Conservation (phyloP, 1,284 basidiomycete genomes). For the Trichosporon faecale region DNA sequence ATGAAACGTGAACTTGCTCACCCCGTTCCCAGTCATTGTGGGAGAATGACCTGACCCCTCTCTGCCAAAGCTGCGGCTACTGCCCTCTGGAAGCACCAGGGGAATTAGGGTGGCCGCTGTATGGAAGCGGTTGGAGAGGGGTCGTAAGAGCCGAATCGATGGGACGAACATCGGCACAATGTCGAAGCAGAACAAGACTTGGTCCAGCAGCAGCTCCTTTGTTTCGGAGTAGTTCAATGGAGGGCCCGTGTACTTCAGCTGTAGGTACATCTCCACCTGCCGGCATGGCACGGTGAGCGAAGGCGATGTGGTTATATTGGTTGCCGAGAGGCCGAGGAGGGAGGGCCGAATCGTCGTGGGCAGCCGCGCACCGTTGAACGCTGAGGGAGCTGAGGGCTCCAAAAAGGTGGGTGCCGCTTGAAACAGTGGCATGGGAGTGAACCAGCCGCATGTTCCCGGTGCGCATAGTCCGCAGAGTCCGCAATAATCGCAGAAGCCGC, state of each 20-base stretch:
- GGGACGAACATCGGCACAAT: background rate
- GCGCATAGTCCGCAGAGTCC: background rate
- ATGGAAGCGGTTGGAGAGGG: background rate
- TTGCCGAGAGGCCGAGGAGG: background rate
- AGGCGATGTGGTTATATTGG: too few species aligned
- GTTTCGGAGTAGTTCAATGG: background rate
- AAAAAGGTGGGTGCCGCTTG: background rate
- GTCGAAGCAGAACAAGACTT: background rate
- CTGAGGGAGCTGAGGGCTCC: too few species aligned
- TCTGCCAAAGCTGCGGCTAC: too few species aligned
- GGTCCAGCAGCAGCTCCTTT: background rate
- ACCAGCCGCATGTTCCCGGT: background rate
- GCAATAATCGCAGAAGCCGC: background rate
- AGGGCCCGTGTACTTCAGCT: background rate
- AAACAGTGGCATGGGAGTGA: background rate
- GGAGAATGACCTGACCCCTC: too few species aligned
- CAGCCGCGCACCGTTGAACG: too few species aligned
- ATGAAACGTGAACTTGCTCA: background rate
- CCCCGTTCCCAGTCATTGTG: too few species aligned
- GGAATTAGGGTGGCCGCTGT: too few species aligned
- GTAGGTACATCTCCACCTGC: background rate
- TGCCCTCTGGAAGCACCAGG: too few species aligned
- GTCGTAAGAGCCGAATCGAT: background rate
- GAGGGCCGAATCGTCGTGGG: too few species aligned
- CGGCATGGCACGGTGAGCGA: too few species aligned